These are phyloP conservation scores for Arbutus unedo DNA, from an alignment of 148 eudicot species.

Conservation along the genomic window DNA sequence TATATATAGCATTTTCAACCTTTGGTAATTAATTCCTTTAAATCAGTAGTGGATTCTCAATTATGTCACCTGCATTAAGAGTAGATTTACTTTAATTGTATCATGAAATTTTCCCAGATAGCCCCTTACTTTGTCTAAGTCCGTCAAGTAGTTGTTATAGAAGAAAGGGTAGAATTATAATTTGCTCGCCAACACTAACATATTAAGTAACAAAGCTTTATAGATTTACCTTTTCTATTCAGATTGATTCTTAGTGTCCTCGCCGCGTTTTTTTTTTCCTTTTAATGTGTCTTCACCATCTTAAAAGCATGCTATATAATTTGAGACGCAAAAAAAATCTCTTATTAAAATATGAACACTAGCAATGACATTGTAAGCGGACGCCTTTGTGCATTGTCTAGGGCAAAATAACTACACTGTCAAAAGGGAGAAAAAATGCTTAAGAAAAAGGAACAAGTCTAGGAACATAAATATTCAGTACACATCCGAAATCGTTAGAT, in stretches of 20 bases:
- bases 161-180: neutral
- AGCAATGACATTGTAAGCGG: no score
- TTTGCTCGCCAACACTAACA: neutral
- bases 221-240: neutral
- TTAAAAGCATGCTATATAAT: neutral
- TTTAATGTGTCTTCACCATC: neutral
- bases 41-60: no score
- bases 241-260: neutral
- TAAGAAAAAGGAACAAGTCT: no score
- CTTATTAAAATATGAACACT: no score
- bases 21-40: no score
- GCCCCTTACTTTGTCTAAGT: neutral
- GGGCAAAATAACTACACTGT: no score
- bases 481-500: no score
- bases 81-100: constrained; percentile 3
- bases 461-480: no score
- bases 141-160: neutral
- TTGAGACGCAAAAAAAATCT: neutral
- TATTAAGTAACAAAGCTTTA: neutral
- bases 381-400: no score
- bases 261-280: no score
- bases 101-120: neutral
- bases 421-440: no score
- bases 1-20: neutral
- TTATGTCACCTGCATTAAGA: neutral